Conservation (phyloP, 495 filamentous ascomycete genomes). For the Podospora australis region DNA sequence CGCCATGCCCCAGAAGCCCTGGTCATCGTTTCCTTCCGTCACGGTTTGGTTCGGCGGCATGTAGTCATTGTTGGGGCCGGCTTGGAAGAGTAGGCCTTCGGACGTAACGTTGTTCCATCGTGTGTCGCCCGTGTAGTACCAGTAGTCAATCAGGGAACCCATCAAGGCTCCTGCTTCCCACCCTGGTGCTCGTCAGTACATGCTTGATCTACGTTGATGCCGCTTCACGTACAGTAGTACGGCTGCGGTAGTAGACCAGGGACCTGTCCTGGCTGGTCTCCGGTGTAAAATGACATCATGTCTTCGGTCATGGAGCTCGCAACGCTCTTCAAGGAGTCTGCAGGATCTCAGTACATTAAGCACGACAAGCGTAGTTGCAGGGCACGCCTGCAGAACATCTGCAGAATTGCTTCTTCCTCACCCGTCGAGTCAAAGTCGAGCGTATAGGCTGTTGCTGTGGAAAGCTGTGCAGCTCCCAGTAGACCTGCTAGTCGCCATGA, state of each 20-base stretch:
- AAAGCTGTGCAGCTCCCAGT: slow-evolving; percentile 9
- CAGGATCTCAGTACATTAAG: background rate
- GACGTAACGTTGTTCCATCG: slow-evolving; percentile 52
- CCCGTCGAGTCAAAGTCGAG: slow-evolving; percentile 26
- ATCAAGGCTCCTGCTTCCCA: slow-evolving; percentile 74
- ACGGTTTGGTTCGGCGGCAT: slow-evolving; percentile 59
- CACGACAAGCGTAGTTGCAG: too few species aligned
- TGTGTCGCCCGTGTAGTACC: slow-evolving; percentile 56
- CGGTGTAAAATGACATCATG: slow-evolving; percentile 64
- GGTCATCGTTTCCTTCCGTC: slow-evolving; percentile 62
- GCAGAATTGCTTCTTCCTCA: too few species aligned
- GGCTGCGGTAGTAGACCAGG: slow-evolving; percentile 37
- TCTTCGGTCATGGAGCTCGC: slow-evolving; percentile 53
- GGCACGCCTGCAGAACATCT: too few species aligned
- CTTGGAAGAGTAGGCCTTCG: slow-evolving; percentile 55
- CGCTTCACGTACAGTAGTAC: slow-evolving; percentile 35
- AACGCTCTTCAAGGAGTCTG: slow-evolving; percentile 61
- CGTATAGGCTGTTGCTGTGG: slow-evolving; percentile 16
- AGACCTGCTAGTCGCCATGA: slow-evolving; percentile 5
- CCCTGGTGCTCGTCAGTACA: slow-evolving; percentile 46
- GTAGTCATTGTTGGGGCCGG: slow-evolving; percentile 52
- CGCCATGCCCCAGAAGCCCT: slow-evolving; percentile 61
- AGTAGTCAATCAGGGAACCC: slow-evolving; percentile 60
- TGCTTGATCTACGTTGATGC: background rate
- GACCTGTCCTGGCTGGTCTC: slow-evolving; percentile 52